Evolutionary conservation across 495 filamentous ascomycete species (phyloP).

Genomic region (Penicillium lagena): DNA sequence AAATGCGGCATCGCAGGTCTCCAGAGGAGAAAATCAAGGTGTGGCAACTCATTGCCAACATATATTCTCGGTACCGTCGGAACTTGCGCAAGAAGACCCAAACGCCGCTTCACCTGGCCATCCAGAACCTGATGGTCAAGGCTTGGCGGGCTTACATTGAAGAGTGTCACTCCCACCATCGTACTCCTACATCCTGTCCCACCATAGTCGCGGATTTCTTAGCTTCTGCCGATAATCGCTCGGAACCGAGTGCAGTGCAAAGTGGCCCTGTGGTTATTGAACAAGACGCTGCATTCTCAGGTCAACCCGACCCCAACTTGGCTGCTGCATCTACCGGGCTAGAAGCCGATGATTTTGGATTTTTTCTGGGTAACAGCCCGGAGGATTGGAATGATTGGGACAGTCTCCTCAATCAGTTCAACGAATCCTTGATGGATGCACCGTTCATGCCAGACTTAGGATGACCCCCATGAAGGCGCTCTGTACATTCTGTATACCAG

Average conservation of each 20-base stretch:
- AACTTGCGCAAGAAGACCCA: slow-evolving; percentile 12
- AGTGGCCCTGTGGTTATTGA: neutral
- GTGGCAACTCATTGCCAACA: slow-evolving; percentile 25
- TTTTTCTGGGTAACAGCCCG: slow-evolving; percentile 14
- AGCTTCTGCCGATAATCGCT: neutral
- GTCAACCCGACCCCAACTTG: slow-evolving; percentile 4
- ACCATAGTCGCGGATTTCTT: slow-evolving; percentile 9
- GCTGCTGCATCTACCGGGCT: neutral
- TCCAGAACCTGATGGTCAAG: slow-evolving; percentile 30
- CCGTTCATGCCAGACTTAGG: slow-evolving; percentile 4
- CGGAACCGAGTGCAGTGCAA: neutral
- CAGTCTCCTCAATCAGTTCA: slow-evolving; percentile 24
- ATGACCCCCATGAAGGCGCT: neutral
- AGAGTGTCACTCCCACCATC: slow-evolving; percentile 16
- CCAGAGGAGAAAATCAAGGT: slow-evolving; percentile 23
- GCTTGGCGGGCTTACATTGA: slow-evolving; percentile 26
- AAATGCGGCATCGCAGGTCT: slow-evolving; percentile 24
- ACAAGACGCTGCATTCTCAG: neutral
- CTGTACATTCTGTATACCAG: too few relatives aligned
- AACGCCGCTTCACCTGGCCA: slow-evolving; percentile 25
- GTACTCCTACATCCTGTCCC: slow-evolving; percentile 19
- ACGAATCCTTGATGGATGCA: slow-evolving; percentile 14
- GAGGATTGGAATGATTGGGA: slow-evolving; percentile 33
- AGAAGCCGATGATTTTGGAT: slow-evolving; percentile 6
- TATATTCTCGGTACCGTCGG: slow-evolving; percentile 19